A percentile compares a stretch with the other conserved stretches of the same genome.
Conservation (phyloP, 1,139 yeast species). For the Yamadazyma conglobata region DNA sequence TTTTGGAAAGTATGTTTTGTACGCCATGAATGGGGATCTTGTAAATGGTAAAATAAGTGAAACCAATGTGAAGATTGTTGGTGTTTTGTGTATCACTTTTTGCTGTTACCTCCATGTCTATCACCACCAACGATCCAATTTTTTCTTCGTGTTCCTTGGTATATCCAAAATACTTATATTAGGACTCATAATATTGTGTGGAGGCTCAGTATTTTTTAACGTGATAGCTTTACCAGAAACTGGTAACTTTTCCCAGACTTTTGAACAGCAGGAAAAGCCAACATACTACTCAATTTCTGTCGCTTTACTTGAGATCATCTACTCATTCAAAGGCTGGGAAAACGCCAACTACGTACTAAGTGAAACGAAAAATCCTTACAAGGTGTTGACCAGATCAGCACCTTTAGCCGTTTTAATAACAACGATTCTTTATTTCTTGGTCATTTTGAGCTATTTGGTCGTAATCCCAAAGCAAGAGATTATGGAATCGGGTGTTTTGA, state of each 20-base stretch:
- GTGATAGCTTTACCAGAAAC: slow-evolving; percentile 24
- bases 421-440: slow-evolving; percentile 62
- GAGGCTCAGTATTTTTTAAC: slow-evolving; percentile 27
- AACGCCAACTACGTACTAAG: slow-evolving; percentile 43
- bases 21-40: slow-evolving; percentile 27
- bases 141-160: slow-evolving; percentile 43
- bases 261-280: slow-evolving; percentile 16
- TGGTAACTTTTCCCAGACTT: slow-evolving; percentile 26
- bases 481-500: slow-evolving; percentile 59
- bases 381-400: slow-evolving; percentile 67
- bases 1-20: slow-evolving; percentile 46
- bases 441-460: slow-evolving; percentile 68
- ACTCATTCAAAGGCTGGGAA: slow-evolving; percentile 30
- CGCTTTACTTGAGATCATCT: slow-evolving; percentile 39
- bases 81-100: slow-evolving; percentile 41
- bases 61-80: slow-evolving; percentile 35
- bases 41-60: slow-evolving; percentile 21
- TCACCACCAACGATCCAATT: slow-evolving; percentile 41
- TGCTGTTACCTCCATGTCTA: slow-evolving; percentile 38
- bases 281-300: slow-evolving; percentile 36
- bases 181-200: slow-evolving; percentile 37
- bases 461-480: slow-evolving; percentile 68
- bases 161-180: slow-evolving; percentile 39
- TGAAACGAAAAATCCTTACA: slow-evolving; percentile 54
- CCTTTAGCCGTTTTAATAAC: slow-evolving; percentile 63